Percentiles rank a stretch among this genome's conserved stretches.
These are phyloP conservation scores for Alternaria brassicicola DNA, from an alignment of 2,329 filamentous ascomycete genomes.

Conservation along the genomic window DNA sequence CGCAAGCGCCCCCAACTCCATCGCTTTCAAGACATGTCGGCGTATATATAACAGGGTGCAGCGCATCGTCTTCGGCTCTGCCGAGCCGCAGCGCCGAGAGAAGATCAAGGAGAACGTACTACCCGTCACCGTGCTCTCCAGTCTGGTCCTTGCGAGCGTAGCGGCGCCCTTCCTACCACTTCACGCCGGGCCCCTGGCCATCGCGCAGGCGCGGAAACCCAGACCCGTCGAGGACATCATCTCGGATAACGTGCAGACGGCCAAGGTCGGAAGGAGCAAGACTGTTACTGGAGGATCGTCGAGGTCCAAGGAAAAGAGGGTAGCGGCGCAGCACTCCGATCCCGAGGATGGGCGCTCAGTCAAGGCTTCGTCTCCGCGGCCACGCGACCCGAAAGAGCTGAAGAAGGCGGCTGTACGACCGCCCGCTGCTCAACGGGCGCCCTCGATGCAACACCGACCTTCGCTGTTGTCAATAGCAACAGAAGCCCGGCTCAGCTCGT, in stretches of 20 bases:
- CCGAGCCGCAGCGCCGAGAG: conserved; percentile 71
- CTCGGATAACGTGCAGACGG: conserved; percentile 62
- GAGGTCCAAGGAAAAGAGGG: conserved; percentile 52
- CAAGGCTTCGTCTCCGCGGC: conserved; percentile 48
- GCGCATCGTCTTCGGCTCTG: conserved; percentile 81
- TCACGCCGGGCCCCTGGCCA: conserved; percentile 79
- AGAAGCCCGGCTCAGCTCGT: conserved; percentile 70
- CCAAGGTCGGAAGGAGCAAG: conserved; percentile 70
- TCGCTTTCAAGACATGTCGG: conserved; percentile 80
- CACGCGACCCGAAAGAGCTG: conserved; percentile 37
- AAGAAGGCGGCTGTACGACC: conserved; percentile 38
- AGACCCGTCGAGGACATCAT: conserved; percentile 67
- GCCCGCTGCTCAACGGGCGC: conserved; percentile 22
- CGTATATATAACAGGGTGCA: conserved; percentile 88
- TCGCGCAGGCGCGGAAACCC: conserved; percentile 80
- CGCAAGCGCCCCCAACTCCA: conserved; percentile 73
- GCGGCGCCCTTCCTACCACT: conserved; percentile 76
- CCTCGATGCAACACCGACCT: conserved; percentile 49
- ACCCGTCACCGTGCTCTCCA: conserved; percentile 79
- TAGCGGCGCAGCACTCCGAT: conserved; percentile 43
- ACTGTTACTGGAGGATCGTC: conserved; percentile 63
- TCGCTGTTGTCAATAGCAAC: conserved; percentile 61
- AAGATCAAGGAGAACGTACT: conserved; percentile 82
- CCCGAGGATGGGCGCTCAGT: conserved; percentile 43
- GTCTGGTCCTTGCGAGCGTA: conserved; percentile 77